Percentiles rank a stretch among this genome's conserved stretches.
Conservation (phyloP, 768 basidiomycete species). For the Wakefieldia striispora region DNA sequence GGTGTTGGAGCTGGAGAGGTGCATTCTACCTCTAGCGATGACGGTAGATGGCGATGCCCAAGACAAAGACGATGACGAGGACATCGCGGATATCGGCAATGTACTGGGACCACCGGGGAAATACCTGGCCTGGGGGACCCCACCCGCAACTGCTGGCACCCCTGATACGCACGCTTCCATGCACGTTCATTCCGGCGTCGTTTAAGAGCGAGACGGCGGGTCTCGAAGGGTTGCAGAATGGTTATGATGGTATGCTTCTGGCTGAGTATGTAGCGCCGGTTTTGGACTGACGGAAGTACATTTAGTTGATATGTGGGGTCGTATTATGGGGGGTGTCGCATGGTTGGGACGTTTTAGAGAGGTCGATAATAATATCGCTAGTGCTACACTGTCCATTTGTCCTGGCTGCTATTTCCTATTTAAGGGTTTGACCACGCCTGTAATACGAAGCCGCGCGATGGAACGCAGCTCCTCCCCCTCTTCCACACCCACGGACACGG, state of each 20-base stretch:
- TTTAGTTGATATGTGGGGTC: slow-evolving; percentile 66
- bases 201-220: slow-evolving; percentile 35
- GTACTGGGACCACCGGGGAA: slow-evolving; percentile 17
- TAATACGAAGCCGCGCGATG: slow-evolving; percentile 22
- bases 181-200: slow-evolving; percentile 55
- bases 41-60: too few species aligned
- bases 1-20: slow-evolving; percentile 49
- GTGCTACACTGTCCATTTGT: too few species aligned
- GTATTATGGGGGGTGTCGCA: slow-evolving; percentile 65
- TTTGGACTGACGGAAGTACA: slow-evolving; percentile 73
- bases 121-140: slow-evolving; percentile 19
- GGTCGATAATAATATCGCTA: too few species aligned
- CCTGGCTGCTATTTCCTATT: slow-evolving; percentile 8
- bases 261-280: slow-evolving; percentile 54
- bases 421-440: neutral
- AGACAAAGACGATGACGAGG: neutral
- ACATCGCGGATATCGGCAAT: neutral
- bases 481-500: slow-evolving; percentile 21
- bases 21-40: too few species aligned
- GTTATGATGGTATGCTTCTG: slow-evolving; percentile 48
- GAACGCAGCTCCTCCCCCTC: slow-evolving; percentile 24
- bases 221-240: slow-evolving; percentile 40
- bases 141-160: slow-evolving; percentile 37
- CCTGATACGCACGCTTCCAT: slow-evolving; percentile 59
- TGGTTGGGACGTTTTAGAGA: slow-evolving; percentile 46